Percentiles rank a stretch among this genome's conserved stretches.
Evolutionary conservation across 2,329 filamentous ascomycete species (phyloP).

Genomic region (Talaromyces sp.): DNA sequence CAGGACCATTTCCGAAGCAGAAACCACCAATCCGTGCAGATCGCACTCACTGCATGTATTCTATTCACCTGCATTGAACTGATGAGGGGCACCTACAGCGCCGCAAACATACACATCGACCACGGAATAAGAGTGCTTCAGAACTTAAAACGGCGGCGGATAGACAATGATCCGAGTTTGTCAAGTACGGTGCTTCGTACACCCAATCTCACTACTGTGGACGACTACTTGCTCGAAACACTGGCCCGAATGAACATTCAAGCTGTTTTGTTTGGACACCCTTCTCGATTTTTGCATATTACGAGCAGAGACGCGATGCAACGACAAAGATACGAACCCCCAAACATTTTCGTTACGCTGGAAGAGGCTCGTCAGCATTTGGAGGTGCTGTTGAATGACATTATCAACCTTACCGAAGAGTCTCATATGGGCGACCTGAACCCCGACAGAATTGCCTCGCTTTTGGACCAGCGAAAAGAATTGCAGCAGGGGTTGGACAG

Average conservation of each 20-base stretch:
- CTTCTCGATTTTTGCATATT: constrained; percentile 3
- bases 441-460: background rate
- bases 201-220: constrained; percentile 1
- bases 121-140: constrained; percentile 3
- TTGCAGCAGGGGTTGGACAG: background rate
- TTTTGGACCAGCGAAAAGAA: background rate
- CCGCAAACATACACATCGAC: constrained; percentile 9
- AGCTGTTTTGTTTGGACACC: constrained; percentile 7
- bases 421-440: background rate
- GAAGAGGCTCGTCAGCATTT: constrained; percentile 6
- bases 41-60: constrained; percentile 6
- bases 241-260: constrained; percentile 7
- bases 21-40: constrained; percentile 5
- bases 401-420: background rate
- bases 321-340: background rate
- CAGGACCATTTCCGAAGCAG: constrained; percentile 1
- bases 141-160: background rate
- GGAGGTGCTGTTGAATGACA: constrained; percentile 3
- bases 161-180: background rate
- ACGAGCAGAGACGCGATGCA: background rate
- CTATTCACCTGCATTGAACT: constrained; percentile 9
- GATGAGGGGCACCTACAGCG: constrained; percentile 5
- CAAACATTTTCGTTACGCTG: background rate
- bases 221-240: constrained; percentile 9
- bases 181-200: background rate